phyloP scores from a whole-genome alignment of 345 rosid genomes.

The Pistacia vera region DNA sequence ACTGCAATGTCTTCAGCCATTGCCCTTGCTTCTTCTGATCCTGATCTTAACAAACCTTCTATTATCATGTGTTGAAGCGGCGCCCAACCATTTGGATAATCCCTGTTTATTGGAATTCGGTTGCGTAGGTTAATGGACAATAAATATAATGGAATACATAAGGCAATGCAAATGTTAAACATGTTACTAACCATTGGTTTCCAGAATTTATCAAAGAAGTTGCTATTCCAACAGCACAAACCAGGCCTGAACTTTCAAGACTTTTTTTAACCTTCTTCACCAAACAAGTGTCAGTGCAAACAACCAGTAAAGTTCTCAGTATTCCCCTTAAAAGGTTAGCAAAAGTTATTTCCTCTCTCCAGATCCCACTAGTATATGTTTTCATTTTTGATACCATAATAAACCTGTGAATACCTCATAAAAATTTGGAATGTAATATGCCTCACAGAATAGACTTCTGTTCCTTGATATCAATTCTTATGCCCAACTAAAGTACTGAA shows the following conservation, averaged over 20 bases:
- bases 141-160: background rate
- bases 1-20: constrained; percentile 74
- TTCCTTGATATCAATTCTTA: too few species aligned
- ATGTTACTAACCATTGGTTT: constrained; percentile 67
- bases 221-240: constrained; percentile 67
- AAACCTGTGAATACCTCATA: too few species aligned
- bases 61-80: constrained; percentile 82
- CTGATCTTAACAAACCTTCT: constrained; percentile 69
- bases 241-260: constrained; percentile 68
- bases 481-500: background rate
- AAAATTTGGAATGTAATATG: too few species aligned
- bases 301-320: too few species aligned
- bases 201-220: constrained; percentile 69
- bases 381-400: too few species aligned
- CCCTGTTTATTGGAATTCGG: constrained; percentile 49
- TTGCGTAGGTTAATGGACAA: background rate
- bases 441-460: too few species aligned
- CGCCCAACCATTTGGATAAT: constrained; percentile 94
- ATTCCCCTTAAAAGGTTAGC: too few species aligned
- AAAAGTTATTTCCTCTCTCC: too few species aligned
- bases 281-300: too few species aligned
- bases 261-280: constrained; percentile 40
- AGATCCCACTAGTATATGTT: too few species aligned
- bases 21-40: constrained; percentile 48
- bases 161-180: background rate